phyloP scores from a whole-genome alignment of 1,284 basidiomycete species.

The Tetrapyrgos nigripes region DNA sequence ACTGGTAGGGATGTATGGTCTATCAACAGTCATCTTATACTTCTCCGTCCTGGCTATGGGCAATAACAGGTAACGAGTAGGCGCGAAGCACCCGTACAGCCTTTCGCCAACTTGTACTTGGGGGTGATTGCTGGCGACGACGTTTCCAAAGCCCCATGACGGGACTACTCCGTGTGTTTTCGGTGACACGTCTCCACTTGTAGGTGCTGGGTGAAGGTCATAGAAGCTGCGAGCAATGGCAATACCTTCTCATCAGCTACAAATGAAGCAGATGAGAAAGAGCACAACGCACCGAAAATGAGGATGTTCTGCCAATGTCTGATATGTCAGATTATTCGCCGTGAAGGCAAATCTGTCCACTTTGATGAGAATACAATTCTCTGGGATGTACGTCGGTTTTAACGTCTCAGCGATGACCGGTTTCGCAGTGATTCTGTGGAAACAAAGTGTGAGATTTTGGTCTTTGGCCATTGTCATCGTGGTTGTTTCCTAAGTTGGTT shows the following conservation, averaged over 20 bases:
- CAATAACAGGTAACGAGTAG: conserved; percentile 58
- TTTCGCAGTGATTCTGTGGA: too few species aligned
- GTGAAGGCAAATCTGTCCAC: conserved; percentile 72
- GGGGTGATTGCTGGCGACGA: conserved; percentile 53
- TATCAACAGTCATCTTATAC: conserved; percentile 56
- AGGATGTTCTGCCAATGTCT: conserved; percentile 64
- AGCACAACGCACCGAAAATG: conserved; percentile 57
- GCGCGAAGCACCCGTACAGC: conserved; percentile 69
- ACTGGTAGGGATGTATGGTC: conserved; percentile 65
- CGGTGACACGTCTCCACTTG: conserved; percentile 37
- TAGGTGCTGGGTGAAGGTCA: conserved; percentile 60
- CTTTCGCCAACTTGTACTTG: conserved; percentile 58
- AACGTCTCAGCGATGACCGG: conserved; percentile 36
- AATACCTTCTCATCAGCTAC: background rate
- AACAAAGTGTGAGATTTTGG: too few species aligned
- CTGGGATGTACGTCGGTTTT: conserved; percentile 37
- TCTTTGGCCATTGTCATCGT: too few species aligned
- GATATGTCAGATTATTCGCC: conserved; percentile 68
- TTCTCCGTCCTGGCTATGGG: conserved; percentile 53
- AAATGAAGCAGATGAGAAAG: background rate
- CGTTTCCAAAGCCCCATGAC: conserved; percentile 70
- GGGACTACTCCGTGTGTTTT: conserved; percentile 65
- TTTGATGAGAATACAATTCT: conserved; percentile 59
- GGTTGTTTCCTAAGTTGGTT: too few species aligned
- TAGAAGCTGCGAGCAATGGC: conserved; percentile 57